phyloP scores from a whole-genome alignment of 2,329 filamentous ascomycete species.

The Aciculosporium take region DNA sequence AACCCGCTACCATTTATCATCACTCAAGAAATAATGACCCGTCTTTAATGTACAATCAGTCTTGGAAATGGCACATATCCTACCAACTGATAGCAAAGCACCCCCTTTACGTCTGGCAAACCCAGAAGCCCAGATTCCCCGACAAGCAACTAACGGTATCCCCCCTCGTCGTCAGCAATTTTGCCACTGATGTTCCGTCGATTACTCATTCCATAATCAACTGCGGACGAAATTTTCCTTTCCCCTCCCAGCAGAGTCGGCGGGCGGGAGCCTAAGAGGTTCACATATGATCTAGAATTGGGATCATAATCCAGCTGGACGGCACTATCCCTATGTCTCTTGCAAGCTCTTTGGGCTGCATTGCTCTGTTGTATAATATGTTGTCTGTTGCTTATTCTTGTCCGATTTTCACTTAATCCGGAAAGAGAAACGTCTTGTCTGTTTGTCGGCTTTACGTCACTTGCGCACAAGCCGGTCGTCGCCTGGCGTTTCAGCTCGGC shows the following conservation, averaged over 20 bases:
- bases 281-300: conserved; percentile 45
- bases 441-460: not conserved
- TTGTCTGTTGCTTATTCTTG: conserved; percentile 26
- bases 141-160: not conserved
- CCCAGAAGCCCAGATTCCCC: no score
- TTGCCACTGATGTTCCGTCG: conserved; percentile 58
- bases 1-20: not conserved
- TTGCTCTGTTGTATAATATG: conserved; percentile 21
- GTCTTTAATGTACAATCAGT: not conserved
- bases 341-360: not conserved
- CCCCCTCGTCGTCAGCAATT: conserved; percentile 52
- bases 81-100: not conserved
- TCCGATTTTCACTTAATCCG: conserved; percentile 31
- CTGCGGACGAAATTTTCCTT: conserved; percentile 45
- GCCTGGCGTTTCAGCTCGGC: not conserved
- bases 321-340: conserved; percentile 25
- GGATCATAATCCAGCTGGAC: conserved; percentile 36
- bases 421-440: conserved; percentile 19
- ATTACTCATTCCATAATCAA: conserved; percentile 33
- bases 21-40: not conserved
- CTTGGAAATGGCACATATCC: not conserved
- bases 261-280: no score
- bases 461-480: not conserved
- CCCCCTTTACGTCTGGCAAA: not conserved
- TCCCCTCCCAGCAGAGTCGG: conserved; percentile 36